Base-by-base conservation (phyloP, 2,329 filamentous ascomycete genomes). In the Thielaviopsis punctulata region DNA sequence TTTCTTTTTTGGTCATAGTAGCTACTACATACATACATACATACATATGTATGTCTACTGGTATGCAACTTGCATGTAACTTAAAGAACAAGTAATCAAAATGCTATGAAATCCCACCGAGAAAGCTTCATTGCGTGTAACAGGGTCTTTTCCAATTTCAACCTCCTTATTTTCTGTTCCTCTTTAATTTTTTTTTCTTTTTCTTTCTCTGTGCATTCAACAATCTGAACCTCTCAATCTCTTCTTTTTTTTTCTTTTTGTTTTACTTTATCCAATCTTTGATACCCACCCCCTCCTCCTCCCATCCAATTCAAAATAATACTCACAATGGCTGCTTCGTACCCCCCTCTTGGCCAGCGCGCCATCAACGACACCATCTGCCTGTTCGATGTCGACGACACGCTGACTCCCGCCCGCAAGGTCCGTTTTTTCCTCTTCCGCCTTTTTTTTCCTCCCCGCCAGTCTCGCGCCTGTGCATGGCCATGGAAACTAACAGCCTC, bases 301-400 rank as follows among this genome's bases (percentile, higher is more conserved):
- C n/a, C n/a, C n/a, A n/a, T n/a, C n/a, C n/a, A n/a, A n/a, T n/a
- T n/a, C 41, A 22, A 10, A 25, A 2, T n/a, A 45, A 15, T n/a
- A 24, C 24, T 48, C 57, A 64, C 53, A 59, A 76, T 75, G 72
- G 66, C 66, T 57, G 58, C 63, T 23, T 51, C 65, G 41, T 85
- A 82, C 68, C 83, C 88, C 53, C 78, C 87, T 57, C 79, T 96
- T 59, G 77, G 82, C 65, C 75, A 90, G 62, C 86, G 92, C 59
- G 86, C 86, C 44, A 71, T 95, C 67, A 86, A 89, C 72, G 87
- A 92, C 75, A 96, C 90, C 58, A 85, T 98, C 68, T 82, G 80
- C 63, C 82, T 98, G 58, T 98, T 98, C 69, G 92, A 98, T 69
- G 92, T 98, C 56, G 92, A 98, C 66, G 86, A 79, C 63, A 95